These are phyloP conservation scores for Suillus lakei DNA, from an alignment of 768 basidiomycete species.

Conservation along the genomic window DNA sequence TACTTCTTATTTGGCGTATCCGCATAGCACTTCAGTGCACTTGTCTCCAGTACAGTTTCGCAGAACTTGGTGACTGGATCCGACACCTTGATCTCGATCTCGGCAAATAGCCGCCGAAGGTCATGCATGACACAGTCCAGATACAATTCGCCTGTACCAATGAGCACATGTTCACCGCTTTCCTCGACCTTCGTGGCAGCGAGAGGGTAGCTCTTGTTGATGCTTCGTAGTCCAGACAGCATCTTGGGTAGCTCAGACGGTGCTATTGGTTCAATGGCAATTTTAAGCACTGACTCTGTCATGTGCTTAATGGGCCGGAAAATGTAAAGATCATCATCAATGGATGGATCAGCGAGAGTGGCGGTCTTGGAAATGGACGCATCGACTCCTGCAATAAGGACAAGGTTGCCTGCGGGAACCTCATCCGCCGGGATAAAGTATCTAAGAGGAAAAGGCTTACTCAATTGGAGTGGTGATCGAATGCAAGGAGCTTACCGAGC, in stretches of 20 bases:
- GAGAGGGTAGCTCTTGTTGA: conserved; percentile 98
- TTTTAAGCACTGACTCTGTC: conserved; percentile 95
- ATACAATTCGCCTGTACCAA: conserved; percentile 97
- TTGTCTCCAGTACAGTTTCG: conserved; percentile 97
- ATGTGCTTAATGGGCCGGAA: conserved; percentile 97
- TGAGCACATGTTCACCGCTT: conserved; percentile 94
- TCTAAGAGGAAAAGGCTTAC: conserved; percentile 43
- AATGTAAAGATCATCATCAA: conserved; percentile 89
- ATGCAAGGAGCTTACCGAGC: conserved; percentile 62
- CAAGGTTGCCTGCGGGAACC: conserved; percentile 89
- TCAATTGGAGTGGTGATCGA: background rate
- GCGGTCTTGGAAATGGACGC: conserved; percentile 95
- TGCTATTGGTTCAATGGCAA: conserved; percentile 97
- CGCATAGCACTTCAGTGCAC: conserved; percentile 97
- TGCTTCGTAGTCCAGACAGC: conserved; percentile 93
- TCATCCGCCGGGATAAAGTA: conserved; percentile 92
- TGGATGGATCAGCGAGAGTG: conserved; percentile 74
- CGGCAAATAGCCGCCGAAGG: conserved; percentile 86
- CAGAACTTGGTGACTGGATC: conserved; percentile 99
- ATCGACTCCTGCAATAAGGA: conserved; percentile 92
- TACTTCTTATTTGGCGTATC: conserved; percentile 99
- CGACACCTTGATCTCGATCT: conserved; percentile 99
- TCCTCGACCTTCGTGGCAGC: conserved; percentile 97
- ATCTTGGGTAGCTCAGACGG: conserved; percentile 99
- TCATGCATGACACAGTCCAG: conserved; percentile 98